Conservation (phyloP, 352 stramenopile genomes). For the Phytophthora crassamura region DNA sequence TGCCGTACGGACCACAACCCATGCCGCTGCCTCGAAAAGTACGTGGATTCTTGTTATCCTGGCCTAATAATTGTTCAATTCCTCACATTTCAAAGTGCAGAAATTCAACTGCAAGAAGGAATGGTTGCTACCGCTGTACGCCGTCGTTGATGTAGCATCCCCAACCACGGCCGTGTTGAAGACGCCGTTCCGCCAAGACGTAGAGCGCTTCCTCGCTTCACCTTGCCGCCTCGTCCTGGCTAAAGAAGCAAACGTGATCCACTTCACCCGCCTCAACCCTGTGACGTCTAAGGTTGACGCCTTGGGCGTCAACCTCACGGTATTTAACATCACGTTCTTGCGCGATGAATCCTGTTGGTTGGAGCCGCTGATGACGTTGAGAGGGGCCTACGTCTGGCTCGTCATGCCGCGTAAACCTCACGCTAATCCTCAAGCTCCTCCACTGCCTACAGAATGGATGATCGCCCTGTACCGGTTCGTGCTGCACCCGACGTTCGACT, state of each 20-base stretch:
- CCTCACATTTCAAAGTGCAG: constrained; percentile 20
- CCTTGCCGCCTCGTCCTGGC: constrained; percentile 37
- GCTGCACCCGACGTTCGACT: constrained; percentile 58
- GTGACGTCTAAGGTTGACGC: background rate
- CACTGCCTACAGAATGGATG: constrained; percentile 53
- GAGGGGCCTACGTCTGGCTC: constrained; percentile 50
- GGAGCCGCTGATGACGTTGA: constrained; percentile 35
- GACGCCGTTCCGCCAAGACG: constrained; percentile 36
- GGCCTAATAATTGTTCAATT: background rate
- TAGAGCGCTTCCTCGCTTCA: constrained; percentile 25
- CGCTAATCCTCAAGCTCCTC: background rate
- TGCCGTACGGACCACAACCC: constrained; percentile 23
- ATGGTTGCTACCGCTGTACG: constrained; percentile 61
- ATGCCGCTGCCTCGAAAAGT: constrained; percentile 35
- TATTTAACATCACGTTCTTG: constrained; percentile 43
- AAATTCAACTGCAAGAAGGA: constrained; percentile 56
- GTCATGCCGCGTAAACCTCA: constrained; percentile 22
- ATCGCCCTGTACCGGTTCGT: constrained; percentile 59
- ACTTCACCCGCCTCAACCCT: constrained; percentile 28
- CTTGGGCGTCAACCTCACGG: background rate
- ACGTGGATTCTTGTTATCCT: background rate
- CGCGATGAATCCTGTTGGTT: constrained; percentile 48
- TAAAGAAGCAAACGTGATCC: constrained; percentile 50
- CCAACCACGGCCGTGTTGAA: constrained; percentile 31
- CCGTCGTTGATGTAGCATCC: constrained; percentile 39